Percentiles rank a stretch among this genome's conserved stretches.
Conservation (phyloP, 2,329 filamentous ascomycete species). For the Colletotrichum acutatum region DNA sequence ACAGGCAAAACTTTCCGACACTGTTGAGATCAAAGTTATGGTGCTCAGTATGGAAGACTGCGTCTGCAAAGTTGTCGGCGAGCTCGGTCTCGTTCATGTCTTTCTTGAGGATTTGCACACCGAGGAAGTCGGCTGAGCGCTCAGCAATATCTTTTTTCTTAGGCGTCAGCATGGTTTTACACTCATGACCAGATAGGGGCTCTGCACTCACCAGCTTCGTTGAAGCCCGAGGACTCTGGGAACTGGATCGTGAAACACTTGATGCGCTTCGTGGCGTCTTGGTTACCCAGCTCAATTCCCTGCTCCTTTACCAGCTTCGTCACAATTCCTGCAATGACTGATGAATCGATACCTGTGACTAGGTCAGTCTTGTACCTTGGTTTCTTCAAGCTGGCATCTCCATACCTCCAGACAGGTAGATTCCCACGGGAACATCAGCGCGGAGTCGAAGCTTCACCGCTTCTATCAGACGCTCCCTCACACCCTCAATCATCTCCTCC, state of each 20-base stretch:
- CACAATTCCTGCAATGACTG: conserved; percentile 65
- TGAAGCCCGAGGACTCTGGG: conserved; percentile 56
- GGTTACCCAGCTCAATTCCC: conserved; percentile 57
- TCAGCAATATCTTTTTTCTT: conserved; percentile 42
- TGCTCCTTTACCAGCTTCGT: conserved; percentile 60
- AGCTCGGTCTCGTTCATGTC: conserved; percentile 43
- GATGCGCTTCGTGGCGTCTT: conserved; percentile 42
- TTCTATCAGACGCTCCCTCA: conserved; percentile 61
- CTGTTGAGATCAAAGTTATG: conserved; percentile 59
- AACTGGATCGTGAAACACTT: conserved; percentile 64
- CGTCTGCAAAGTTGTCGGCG: conserved; percentile 44
- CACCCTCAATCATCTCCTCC: conserved; percentile 61
- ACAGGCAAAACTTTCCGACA: conserved; percentile 62
- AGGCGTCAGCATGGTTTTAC: not conserved
- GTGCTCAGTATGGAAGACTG: conserved; percentile 46
- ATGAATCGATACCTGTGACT: conserved; percentile 67
- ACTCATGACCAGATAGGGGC: too few relatives aligned
- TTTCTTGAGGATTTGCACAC: conserved; percentile 42
- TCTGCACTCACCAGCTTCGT: conserved; percentile 55
- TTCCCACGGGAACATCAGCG: conserved; percentile 67
- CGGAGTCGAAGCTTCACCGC: conserved; percentile 62
- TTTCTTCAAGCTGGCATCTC: conserved; percentile 58
- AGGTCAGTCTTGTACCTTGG: conserved; percentile 45
- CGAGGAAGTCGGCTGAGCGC: conserved; percentile 47
- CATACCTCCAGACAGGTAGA: conserved; percentile 67